These are phyloP conservation scores for Dendrobium huoshanense DNA, from an alignment of 106 monocot species.

Conservation along the genomic window DNA sequence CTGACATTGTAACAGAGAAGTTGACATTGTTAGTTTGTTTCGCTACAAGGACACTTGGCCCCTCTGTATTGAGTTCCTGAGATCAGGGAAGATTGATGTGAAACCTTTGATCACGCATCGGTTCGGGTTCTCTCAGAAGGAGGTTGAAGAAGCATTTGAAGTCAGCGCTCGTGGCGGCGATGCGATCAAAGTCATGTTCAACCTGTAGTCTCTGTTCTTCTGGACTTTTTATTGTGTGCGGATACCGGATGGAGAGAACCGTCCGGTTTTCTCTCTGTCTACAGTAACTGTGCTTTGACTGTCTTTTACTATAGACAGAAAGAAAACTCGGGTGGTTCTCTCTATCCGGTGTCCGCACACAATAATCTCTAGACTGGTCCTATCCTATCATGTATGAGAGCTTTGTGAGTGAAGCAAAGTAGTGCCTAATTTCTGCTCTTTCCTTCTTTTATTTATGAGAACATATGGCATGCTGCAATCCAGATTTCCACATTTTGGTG, in stretches of 20 bases:
- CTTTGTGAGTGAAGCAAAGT: neutral
- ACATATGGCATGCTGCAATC: neutral
- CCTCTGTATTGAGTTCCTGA: constrained; percentile 69
- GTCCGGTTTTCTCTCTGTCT: too few species aligned
- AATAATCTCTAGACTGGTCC: too few species aligned
- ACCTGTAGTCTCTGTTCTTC: constrained; percentile 35
- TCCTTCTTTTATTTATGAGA: neutral
- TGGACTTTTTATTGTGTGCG: neutral
- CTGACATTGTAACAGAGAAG: constrained; percentile 45
- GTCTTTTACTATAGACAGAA: too few species aligned
- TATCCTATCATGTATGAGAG: neutral
- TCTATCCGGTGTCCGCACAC: too few species aligned
- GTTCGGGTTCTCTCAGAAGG: constrained; percentile 89
- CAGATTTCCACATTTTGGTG: too few species aligned
- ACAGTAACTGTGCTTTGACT: too few species aligned
- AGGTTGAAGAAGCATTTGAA: constrained; percentile 90
- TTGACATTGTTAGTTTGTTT: constrained; percentile 79
- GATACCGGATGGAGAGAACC: too few species aligned
- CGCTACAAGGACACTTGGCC: constrained; percentile 99
- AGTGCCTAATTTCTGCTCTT: neutral
- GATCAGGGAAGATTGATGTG: constrained; percentile 80
- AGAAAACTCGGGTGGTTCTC: too few species aligned
- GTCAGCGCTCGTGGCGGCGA: constrained; percentile 76
- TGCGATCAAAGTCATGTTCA: constrained; percentile 98
- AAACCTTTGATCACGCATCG: constrained; percentile 94